These are phyloP conservation scores for Morella rubra DNA, from an alignment of 306 rosid species.

Conservation along the genomic window DNA sequence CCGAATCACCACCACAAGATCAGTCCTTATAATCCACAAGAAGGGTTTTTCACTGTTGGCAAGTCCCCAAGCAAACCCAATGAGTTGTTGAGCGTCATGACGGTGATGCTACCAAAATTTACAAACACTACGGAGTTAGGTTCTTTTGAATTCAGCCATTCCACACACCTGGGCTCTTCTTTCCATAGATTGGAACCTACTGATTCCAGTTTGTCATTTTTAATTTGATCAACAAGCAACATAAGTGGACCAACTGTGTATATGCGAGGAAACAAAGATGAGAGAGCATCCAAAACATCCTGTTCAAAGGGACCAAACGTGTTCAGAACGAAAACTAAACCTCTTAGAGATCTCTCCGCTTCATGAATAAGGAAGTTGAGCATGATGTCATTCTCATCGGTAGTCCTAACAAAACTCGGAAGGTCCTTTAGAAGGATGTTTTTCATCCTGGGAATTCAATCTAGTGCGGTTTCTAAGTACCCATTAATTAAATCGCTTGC, in stretches of 20 bases:
- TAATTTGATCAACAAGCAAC: background rate
- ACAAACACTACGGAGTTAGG: constrained; percentile 17
- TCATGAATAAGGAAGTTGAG: background rate
- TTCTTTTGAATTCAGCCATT: constrained; percentile 27
- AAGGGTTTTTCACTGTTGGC: constrained; percentile 27
- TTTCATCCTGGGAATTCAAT: constrained; percentile 11
- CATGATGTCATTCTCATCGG: constrained; percentile 4
- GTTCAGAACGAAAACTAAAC: constrained; percentile 10
- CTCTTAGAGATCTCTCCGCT: background rate
- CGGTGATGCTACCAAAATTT: constrained; percentile 25
- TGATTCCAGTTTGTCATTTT: background rate
- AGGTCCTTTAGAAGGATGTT: background rate
- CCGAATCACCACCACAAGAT: constrained; percentile 8
- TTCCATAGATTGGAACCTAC: constrained; percentile 19
- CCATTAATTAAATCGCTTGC: constrained; percentile 9
- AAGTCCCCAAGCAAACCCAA: constrained; percentile 36
- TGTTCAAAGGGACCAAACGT: constrained; percentile 15
- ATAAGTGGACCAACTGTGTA: constrained; percentile 3
- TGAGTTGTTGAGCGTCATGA: constrained; percentile 9
- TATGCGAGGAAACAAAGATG: background rate
- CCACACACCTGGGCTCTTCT: constrained; percentile 9
- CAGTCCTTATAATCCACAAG: constrained; percentile 32
- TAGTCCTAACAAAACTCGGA: constrained; percentile 1
- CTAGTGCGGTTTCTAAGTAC: background rate
- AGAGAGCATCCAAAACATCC: constrained; percentile 1